Base-by-base conservation (phyloP, 1,284 basidiomycete genomes). In the Cryptococcus sp. region DNA sequence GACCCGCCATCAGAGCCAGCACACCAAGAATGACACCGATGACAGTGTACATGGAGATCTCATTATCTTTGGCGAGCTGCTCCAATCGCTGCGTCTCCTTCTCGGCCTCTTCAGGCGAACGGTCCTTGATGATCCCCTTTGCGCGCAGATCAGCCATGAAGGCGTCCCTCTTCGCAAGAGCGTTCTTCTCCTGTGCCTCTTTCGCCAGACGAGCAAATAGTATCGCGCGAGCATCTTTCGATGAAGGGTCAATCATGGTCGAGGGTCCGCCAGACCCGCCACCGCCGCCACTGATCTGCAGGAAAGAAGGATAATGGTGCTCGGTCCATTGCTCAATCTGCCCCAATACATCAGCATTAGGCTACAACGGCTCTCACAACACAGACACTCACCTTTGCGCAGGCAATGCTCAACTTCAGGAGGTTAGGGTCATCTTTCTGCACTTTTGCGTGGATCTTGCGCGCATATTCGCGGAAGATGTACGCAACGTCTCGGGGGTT, bases 271-370 rank as follows among this genome's bases (percentile, higher is more conserved):
- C 68, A 38, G 76, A 73, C 22, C 73, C 70, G 7, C 53, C 70
- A 7, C 53, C 47, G 22, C 56, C 49, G 22, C 56, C 49, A 39
- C 56, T 67, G 65, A 91, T 72, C 15, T 80, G 67, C 54, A 93
- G 85, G 80, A 93, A 93, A 3, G 90, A 89, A 2, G 91, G 91
- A 79, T 90, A 94, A 79, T 92, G 83, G 69, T 87, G 88, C 77
- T 96, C 93, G 63, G 83, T 87, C 93, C 93, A 96, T 79, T 88
- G 86, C 69, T 95, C 92, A 74, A 96, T 90, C 90, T 93, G 75
- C 16, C 31, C 3, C 22, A 35, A 15, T 3, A 23, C 15, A 39
- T 55, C 40, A 47, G 46, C 19, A 55, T 15, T 54, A 46, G 47
- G 47, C 46, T 35, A 22, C 42, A 15, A 22, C 11, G n/a, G 42